phyloP scores from a whole-genome alignment of 768 basidiomycete genomes.

The Naganishia onofrii region DNA sequence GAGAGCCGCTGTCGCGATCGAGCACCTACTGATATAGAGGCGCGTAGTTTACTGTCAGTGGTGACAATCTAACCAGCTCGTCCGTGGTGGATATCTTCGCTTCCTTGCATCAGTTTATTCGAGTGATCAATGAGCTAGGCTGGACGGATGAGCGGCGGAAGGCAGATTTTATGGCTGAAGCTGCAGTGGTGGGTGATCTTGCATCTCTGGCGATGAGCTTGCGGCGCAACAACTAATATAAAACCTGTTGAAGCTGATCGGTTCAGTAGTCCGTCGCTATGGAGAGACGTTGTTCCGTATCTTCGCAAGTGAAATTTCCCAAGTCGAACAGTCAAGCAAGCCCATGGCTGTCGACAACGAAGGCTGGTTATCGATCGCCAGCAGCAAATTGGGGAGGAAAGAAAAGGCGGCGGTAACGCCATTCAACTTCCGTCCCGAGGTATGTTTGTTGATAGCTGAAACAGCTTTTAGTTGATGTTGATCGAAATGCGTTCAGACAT shows the following conservation, averaged over 20 bases:
- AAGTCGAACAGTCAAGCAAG: conserved; percentile 23
- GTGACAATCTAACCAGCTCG: conserved; percentile 65
- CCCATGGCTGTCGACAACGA: conserved; percentile 37
- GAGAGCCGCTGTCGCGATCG: neutral
- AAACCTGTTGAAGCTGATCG: conserved; percentile 67
- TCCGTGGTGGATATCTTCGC: conserved; percentile 96
- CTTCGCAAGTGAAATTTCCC: conserved; percentile 60
- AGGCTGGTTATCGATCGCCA: conserved; percentile 57
- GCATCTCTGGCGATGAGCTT: neutral
- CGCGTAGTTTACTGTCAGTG: conserved; percentile 25
- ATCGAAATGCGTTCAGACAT: conserved; percentile 59
- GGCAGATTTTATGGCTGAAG: conserved; percentile 80
- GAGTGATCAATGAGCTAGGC: conserved; percentile 79
- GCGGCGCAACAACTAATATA: conserved; percentile 68
- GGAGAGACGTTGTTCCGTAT: conserved; percentile 79
- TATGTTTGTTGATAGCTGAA: conserved; percentile 41
- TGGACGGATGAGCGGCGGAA: conserved; percentile 90
- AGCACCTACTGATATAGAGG: conserved; percentile 1
- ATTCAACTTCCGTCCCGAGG: conserved; percentile 81
- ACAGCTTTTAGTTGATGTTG: conserved; percentile 5
- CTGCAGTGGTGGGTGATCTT: conserved; percentile 67
- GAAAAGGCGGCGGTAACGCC: conserved; percentile 91
- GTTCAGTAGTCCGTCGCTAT: conserved; percentile 59
- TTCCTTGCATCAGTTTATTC: conserved; percentile 83
- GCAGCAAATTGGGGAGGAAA: conserved; percentile 44